Conservation (phyloP, 257 asterid species). For the Forsythia suspensa region DNA sequence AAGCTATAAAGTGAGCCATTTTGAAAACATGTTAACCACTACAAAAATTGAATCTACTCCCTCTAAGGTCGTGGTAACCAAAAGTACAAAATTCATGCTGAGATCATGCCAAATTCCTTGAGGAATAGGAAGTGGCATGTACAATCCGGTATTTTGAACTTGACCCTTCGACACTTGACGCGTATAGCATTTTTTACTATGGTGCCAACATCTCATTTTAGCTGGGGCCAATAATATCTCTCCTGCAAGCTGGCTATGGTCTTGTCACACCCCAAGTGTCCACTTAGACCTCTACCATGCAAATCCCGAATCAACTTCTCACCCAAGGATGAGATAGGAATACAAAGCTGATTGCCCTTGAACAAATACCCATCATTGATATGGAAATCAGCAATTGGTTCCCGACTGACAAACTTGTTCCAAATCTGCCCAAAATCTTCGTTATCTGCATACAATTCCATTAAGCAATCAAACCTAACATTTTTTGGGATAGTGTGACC, state of each 20-base stretch:
- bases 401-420: too few relatives aligned
- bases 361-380: too few relatives aligned
- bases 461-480: not conserved
- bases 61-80: not conserved
- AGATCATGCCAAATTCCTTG: not conserved
- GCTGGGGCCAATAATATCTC: not conserved
- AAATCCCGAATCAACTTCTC: not conserved
- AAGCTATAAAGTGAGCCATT: not conserved
- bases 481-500: not conserved
- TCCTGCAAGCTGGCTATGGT: not conserved
- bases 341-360: not conserved
- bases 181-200: not conserved
- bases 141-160: not conserved
- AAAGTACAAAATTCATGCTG: not conserved
- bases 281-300: not conserved
- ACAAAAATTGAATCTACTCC: not conserved
- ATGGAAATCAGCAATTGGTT: too few relatives aligned
- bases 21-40: slow-evolving; percentile 16
- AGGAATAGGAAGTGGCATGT: not conserved
- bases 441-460: too few relatives aligned
- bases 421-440: not conserved
- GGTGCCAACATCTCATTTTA: too few relatives aligned
- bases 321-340: not conserved
- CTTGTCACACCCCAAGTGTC: not conserved
- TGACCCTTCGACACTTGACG: not conserved